A percentile compares a stretch with the other conserved stretches of the same genome.
phyloP scores from a whole-genome alignment of 805 yeast genomes.

The Diddensiella santjacobensis region DNA sequence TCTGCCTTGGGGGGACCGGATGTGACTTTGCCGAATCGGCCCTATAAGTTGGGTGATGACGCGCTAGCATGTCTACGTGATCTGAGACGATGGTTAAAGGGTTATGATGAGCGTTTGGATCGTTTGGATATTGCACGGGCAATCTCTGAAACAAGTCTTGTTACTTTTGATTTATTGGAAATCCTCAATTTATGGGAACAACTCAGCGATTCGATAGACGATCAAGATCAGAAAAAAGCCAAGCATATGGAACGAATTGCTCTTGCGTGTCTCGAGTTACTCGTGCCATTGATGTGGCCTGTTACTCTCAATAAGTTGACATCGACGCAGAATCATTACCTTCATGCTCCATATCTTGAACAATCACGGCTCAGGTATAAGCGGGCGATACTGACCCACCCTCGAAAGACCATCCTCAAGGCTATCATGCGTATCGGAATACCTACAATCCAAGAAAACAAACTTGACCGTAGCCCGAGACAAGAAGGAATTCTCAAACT shows the following conservation, averaged over 20 bases:
- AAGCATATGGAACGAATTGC: constrained; percentile 58
- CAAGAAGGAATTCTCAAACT: constrained; percentile 72
- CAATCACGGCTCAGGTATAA: constrained; percentile 71
- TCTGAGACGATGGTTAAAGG: constrained; percentile 79
- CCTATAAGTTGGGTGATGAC: constrained; percentile 82
- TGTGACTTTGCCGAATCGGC: constrained; percentile 46
- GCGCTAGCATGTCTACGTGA: constrained; percentile 83
- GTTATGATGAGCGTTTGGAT: constrained; percentile 70
- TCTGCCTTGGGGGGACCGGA: constrained; percentile 92
- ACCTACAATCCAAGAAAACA: constrained; percentile 39
- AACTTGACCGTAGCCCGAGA: constrained; percentile 55
- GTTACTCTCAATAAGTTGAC: constrained; percentile 55
- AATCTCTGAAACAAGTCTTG: constrained; percentile 73
- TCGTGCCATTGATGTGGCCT: constrained; percentile 88
- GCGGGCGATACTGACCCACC: constrained; percentile 53
- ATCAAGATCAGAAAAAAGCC: constrained; percentile 31
- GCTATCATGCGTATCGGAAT: constrained; percentile 68
- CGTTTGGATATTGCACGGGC: constrained; percentile 84
- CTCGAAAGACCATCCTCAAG: constrained; percentile 58
- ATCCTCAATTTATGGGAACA: constrained; percentile 73
- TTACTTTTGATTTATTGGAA: constrained; percentile 66
- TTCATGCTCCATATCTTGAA: constrained; percentile 55
- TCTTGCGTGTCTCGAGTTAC: constrained; percentile 66
- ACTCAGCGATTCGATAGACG: constrained; percentile 20
- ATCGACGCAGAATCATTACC: constrained; percentile 55